Evolutionary conservation across 306 rosid genomes (phyloP).

Genomic region (Boehmeria nivea): DNA sequence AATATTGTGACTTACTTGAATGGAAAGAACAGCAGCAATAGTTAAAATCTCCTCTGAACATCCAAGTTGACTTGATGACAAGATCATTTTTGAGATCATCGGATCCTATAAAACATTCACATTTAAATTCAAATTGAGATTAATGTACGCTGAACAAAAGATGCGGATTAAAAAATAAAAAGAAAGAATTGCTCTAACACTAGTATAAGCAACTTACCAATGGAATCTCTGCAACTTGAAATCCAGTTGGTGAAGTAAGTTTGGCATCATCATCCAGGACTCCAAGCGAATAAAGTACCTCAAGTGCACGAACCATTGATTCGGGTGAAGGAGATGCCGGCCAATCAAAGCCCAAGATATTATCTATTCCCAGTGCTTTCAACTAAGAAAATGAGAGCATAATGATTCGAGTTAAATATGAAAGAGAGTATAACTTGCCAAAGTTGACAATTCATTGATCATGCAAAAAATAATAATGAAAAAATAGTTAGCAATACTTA

Average conservation of each 20-base stretch:
- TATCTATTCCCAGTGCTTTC: constrained; percentile 91
- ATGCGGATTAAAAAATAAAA: background rate
- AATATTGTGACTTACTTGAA: constrained; percentile 58
- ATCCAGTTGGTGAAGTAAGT: constrained; percentile 91
- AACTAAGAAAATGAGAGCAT: constrained; percentile 42
- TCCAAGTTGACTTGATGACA: constrained; percentile 73
- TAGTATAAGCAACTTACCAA: constrained; percentile 44
- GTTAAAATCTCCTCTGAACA: constrained; percentile 93
- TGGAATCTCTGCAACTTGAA: constrained; percentile 95
- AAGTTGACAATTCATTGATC: too few relatives aligned
- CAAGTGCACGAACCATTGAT: constrained; percentile 91
- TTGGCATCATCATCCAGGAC: constrained; percentile 87
- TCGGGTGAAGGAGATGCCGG: constrained; percentile 95
- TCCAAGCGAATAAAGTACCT: constrained; percentile 87
- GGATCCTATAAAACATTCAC: constrained; percentile 56
- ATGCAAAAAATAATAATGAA: too few relatives aligned
- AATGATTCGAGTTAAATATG: constrained; percentile 9
- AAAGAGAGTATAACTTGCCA: background rate
- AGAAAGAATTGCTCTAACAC: background rate
- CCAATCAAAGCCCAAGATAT: constrained; percentile 94
- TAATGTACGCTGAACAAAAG: too few relatives aligned
- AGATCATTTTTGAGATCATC: constrained; percentile 88
- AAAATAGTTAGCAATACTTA: too few relatives aligned
- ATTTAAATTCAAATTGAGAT: constrained; percentile 1
- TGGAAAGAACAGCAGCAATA: constrained; percentile 78